Conservation (phyloP, 2,329 filamentous ascomycete species). For the Fusarium sp. region DNA sequence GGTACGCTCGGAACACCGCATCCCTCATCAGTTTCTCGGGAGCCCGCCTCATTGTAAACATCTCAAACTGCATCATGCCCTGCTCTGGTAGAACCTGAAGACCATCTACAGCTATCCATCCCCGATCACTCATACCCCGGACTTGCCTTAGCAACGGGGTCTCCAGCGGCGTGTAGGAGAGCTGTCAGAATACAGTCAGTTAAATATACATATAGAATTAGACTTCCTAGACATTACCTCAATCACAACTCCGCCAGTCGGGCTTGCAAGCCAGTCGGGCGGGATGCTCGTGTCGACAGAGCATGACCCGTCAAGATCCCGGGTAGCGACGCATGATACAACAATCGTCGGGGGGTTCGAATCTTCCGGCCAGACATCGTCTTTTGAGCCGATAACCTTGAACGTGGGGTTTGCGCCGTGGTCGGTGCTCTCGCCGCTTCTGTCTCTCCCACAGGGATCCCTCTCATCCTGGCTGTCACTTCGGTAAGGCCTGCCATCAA, state of each 20-base stretch:
- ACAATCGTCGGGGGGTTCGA: slow-evolving; percentile 26
- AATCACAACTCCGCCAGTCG: slow-evolving; percentile 68
- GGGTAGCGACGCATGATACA: slow-evolving; percentile 23
- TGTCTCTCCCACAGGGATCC: neutral
- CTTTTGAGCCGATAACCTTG: slow-evolving; percentile 44
- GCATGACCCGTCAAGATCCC: slow-evolving; percentile 8
- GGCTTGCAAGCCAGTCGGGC: slow-evolving; percentile 66
- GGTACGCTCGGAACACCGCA: slow-evolving; percentile 4
- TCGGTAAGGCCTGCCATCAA: slow-evolving; percentile 31
- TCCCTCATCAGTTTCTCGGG: slow-evolving; percentile 64
- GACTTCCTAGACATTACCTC: slow-evolving; percentile 43
- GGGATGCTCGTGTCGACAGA: slow-evolving; percentile 62
- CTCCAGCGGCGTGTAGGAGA: slow-evolving; percentile 17
- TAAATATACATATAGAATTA: no score
- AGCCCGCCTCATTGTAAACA: slow-evolving; percentile 70
- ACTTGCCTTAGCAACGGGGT: slow-evolving; percentile 66
- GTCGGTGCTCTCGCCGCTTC: neutral
- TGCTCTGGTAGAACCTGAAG: slow-evolving; percentile 71
- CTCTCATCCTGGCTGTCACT: neutral
- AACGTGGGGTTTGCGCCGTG: neutral
- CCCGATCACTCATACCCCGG: slow-evolving; percentile 55
- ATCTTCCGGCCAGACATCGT: slow-evolving; percentile 23
- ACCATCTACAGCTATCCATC: slow-evolving; percentile 71
- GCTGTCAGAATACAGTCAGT: neutral
- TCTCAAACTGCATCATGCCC: slow-evolving; percentile 71